Evolutionary conservation across 306 rosid genomes (phyloP), one percentile per base, ranked within the genome.

Genomic region (Trifolium dubium): DNA sequence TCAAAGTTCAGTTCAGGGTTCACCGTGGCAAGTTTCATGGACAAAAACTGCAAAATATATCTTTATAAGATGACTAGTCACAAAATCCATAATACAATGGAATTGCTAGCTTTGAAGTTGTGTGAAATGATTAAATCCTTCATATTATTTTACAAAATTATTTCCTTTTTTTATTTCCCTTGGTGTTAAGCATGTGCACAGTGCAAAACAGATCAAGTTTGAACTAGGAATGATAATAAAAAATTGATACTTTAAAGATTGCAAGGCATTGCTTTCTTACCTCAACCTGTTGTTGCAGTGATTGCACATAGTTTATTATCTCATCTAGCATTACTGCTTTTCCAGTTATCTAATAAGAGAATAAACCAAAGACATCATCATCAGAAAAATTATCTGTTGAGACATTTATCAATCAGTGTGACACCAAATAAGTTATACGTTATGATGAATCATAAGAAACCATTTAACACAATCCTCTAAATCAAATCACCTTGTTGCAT

Each of bases 281-380:
- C 99, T 95, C 99, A 84, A 95, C 99, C 79, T 95, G 99, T 74
- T 95, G 98, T 74, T 95, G 99, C 82, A 95, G 88, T 15, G 99
- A 95, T 72, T 92, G 99, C 71, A 95, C 99, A 41, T 95, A 95
- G 83, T 95, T 95, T 72, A 95, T 95, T 73, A 95, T 95, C 82
- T 95, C 99, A 83, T 95, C 99, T 56, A 95, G 98, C 99, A 95
- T 95, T 30, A 95, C 99, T 9, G 98, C 98, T 77, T 95, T 95
- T 77, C 99, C 99, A 76, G 98, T 95, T 81, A 95, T 95, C 98
- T 95, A 74, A 60, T 14, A 56, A 51, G 62, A 67, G 12, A 46
- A 84, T 58, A 84, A 63, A 79, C 61, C 76, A 75, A 84, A 53
- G 56, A 69, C 69, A 68, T n/a, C 49, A 41, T 28, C 72, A 47